phyloP scores from a whole-genome alignment of 2,329 filamentous ascomycete genomes.

The Phyllosticta ampelicida region DNA sequence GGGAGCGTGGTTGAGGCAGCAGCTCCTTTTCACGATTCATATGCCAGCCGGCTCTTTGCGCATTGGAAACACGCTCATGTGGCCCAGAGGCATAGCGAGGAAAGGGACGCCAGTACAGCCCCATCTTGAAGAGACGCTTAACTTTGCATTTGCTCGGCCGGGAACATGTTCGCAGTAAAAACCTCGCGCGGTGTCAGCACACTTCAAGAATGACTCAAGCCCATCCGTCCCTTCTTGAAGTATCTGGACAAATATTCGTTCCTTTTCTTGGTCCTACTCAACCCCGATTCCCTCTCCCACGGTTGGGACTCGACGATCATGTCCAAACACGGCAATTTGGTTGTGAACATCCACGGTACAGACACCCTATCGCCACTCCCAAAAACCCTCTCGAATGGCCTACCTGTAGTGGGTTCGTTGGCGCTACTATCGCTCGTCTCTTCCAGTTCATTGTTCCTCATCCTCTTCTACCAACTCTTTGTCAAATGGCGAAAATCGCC shows the following conservation, averaged over 20 bases:
- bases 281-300: background rate
- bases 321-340: background rate
- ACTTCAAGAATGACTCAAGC: background rate
- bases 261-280: background rate
- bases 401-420: slow-evolving; percentile 36
- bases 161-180: background rate
- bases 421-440: slow-evolving; percentile 38
- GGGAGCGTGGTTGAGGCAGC: background rate
- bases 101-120: background rate
- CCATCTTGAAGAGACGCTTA: background rate
- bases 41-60: background rate
- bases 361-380: slow-evolving; percentile 23
- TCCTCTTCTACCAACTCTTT: slow-evolving; percentile 40
- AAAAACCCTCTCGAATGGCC: slow-evolving; percentile 26
- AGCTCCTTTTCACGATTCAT: background rate
- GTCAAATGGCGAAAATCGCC: slow-evolving; percentile 23
- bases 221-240: background rate
- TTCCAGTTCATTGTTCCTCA: slow-evolving; percentile 31
- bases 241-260: background rate
- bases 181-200: background rate
- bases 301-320: background rate
- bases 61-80: background rate
- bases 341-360: slow-evolving; percentile 14
- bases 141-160: background rate
- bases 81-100: background rate